Percentiles rank a stretch among this genome's conserved stretches.
phyloP scores from a whole-genome alignment of 148 eudicot genomes.

The Silene conica region DNA sequence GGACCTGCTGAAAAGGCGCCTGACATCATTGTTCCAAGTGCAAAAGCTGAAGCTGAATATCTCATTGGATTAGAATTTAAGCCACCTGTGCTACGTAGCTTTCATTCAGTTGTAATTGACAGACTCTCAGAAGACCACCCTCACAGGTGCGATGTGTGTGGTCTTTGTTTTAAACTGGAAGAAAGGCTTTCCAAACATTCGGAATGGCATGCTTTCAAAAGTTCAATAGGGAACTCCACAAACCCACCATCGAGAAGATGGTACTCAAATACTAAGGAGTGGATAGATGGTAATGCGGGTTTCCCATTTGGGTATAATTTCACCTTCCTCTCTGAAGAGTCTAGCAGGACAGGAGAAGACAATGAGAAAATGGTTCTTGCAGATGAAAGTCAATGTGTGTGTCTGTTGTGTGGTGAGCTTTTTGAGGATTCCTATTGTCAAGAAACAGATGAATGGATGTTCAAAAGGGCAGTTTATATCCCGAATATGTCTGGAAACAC shows the following conservation, averaged over 20 bases:
- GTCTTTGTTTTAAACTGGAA: conserved; percentile 59
- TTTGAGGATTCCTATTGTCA: conserved; percentile 74
- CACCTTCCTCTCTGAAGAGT: conserved; percentile 18
- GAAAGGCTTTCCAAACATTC: conserved; percentile 67
- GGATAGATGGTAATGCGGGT: conserved; percentile 50
- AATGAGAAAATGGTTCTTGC: conserved; percentile 64
- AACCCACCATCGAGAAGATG: conserved; percentile 55
- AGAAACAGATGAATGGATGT: conserved; percentile 83
- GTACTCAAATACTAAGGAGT: conserved; percentile 53
- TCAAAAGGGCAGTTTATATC: conserved; percentile 70
- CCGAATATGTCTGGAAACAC: conserved; percentile 32
- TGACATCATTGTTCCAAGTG: conserved; percentile 25
- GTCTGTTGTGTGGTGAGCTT: conserved; percentile 86
- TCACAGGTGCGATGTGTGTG: conserved; percentile 65
- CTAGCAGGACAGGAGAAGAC: conserved; percentile 30
- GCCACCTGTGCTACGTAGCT: conserved; percentile 62
- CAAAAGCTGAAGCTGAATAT: conserved; percentile 32
- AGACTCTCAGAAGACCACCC: conserved; percentile 59
- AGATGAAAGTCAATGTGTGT: conserved; percentile 83
- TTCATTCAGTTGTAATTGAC: conserved; percentile 57
- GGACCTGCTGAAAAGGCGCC: conserved; percentile 27
- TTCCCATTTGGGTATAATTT: conserved; percentile 22
- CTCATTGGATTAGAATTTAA: conserved; percentile 74
- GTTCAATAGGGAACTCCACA: conserved; percentile 26
- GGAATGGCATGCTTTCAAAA: conserved; percentile 75